Evolutionary conservation across 208 protist species (phyloP), one percentile per base, ranked within the genome.

Genomic region (Vickermania ingenoplastis): DNA sequence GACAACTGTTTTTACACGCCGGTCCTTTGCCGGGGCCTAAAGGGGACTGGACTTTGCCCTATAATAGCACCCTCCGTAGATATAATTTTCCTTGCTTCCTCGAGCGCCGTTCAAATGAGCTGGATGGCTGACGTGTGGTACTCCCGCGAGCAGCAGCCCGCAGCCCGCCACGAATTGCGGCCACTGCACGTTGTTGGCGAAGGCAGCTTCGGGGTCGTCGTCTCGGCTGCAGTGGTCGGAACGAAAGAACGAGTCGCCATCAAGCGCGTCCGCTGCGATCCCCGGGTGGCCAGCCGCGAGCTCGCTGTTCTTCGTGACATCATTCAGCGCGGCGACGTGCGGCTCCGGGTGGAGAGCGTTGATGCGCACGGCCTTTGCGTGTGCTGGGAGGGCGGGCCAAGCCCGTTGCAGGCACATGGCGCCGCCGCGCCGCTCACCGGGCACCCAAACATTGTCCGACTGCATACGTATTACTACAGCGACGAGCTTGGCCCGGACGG

Each of bases 171-270:
- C 36, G 36, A 45, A 17, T 17, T 45, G 36, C 36, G 36, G 36
- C 36, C 36, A 7, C 7, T 45, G 17, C 36, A 17, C 17, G 36
- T 45, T 45, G 11, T 45, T 45, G 97, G 97, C 22, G 86, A 95
- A 57, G 98, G 98, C 31, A 97, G 89, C 48, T 99, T 99, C 73
- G 98, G 98, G 45, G 91, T 98, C 11, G 98, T 99, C 5, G 88
- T 95, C 22, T 73, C 93, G 28, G 97, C 96, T 3, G 75, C 69
- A 24, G 78, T 81, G 11, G 41, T 62, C 29, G 80, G 92, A 41
- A 96, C 89, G 4, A 81, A 84, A 30, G 81, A 96, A 50, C 57
- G 75, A 14, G 95, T 99, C 14, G 98, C 98, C 41, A 96, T 99
- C 57, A 99, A 99, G 67, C 97, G 97, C 59, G 97, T 99, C 26